phyloP scores from a whole-genome alignment of 2,329 filamentous ascomycete genomes.

The Aspergillus sclerotialis region DNA sequence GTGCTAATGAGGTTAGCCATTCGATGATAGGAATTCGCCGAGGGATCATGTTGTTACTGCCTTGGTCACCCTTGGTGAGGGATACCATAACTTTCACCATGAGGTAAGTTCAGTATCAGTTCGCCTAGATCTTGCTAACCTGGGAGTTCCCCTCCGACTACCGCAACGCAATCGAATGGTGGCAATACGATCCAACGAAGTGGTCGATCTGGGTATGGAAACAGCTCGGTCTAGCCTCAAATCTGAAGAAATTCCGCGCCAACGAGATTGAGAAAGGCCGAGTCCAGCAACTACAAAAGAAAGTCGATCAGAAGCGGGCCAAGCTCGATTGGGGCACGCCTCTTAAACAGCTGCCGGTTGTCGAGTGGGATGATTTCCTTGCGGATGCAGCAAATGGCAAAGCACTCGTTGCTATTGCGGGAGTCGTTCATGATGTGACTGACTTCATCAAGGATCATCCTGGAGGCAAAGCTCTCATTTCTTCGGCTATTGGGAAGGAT shows the following conservation, averaged over 20 bases:
- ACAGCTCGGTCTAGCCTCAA: constrained; percentile 68
- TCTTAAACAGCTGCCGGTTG: constrained; percentile 69
- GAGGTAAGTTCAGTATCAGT: too few species aligned
- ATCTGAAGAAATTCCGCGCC: constrained; percentile 77
- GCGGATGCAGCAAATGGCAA: constrained; percentile 66
- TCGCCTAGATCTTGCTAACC: too few species aligned
- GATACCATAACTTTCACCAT: constrained; percentile 89
- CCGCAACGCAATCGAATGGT: constrained; percentile 80
- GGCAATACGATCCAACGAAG: constrained; percentile 82
- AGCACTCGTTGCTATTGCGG: constrained; percentile 65
- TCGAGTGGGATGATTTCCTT: constrained; percentile 75
- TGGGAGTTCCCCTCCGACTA: constrained; percentile 85
- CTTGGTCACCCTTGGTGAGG: constrained; percentile 72
- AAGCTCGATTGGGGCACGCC: constrained; percentile 74
- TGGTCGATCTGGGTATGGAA: constrained; percentile 77
- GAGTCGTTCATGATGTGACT: constrained; percentile 74
- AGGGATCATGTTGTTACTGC: constrained; percentile 78
- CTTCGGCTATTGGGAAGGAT: constrained; percentile 69
- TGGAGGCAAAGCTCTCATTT: constrained; percentile 73
- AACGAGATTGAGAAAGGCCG: constrained; percentile 87
- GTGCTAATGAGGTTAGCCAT: too few species aligned
- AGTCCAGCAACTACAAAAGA: constrained; percentile 78
- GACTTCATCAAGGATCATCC: constrained; percentile 76
- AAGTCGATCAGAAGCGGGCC: constrained; percentile 72
- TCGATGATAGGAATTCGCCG: constrained; percentile 80